Conservation (phyloP, 169 alveolate species). For the Plasmodium inui region DNA sequence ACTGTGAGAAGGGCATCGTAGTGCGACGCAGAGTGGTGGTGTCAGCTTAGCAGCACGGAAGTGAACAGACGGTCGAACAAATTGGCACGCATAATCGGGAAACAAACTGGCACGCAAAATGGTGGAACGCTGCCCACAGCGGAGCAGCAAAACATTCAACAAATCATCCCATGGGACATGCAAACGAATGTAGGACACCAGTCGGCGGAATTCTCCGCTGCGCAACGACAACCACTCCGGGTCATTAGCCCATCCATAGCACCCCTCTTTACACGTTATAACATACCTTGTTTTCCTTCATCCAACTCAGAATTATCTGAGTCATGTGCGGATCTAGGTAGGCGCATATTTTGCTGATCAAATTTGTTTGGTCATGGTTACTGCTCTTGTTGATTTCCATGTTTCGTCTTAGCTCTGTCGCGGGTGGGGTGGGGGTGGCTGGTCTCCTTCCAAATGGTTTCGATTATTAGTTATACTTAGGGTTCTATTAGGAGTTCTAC, state of each 20-base stretch:
- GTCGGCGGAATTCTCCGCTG: background rate
- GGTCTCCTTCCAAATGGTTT: background rate
- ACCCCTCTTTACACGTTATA: constrained; percentile 16
- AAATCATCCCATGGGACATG: background rate
- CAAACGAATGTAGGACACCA: background rate
- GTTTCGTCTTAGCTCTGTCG: background rate
- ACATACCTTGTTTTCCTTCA: constrained; percentile 77
- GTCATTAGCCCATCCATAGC: background rate
- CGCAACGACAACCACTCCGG: background rate
- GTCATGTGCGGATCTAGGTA: constrained; percentile 85
- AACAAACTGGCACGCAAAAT: too few relatives aligned
- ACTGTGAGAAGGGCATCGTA: background rate
- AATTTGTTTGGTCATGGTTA: constrained; percentile 6
- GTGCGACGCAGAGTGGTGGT: background rate
- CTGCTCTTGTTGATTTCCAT: background rate
- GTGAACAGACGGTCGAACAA: background rate
- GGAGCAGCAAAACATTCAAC: background rate
- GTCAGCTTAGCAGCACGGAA: background rate
- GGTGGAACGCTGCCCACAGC: too few relatives aligned
- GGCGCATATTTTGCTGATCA: constrained; percentile 66
- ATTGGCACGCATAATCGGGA: too few relatives aligned
- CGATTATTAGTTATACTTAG: background rate
- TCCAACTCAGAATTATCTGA: constrained; percentile 82
- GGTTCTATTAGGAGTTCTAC: background rate
- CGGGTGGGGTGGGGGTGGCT: background rate